A percentile compares a stretch with the other conserved stretches of the same genome.
Conservation (phyloP, 768 basidiomycete genomes). For the Boletus sp. region DNA sequence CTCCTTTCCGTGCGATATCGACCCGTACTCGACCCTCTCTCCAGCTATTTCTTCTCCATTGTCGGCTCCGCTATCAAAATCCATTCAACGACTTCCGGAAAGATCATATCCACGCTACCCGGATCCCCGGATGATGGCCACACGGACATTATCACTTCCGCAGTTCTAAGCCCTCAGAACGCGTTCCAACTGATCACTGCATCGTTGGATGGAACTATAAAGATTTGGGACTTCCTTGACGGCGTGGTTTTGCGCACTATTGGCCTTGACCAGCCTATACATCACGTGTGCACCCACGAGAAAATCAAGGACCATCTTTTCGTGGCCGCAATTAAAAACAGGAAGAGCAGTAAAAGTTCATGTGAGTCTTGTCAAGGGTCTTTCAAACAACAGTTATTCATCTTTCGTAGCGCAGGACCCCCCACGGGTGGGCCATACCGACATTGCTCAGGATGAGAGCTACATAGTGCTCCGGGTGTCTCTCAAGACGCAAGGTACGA, state of each 20-base stretch:
- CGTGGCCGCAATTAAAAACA: conserved; percentile 55
- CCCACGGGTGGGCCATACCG: neutral
- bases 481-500: conserved; percentile 40
- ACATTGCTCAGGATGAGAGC: conserved; percentile 39
- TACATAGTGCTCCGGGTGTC: conserved; percentile 59
- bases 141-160: conserved; percentile 63
- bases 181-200: conserved; percentile 86
- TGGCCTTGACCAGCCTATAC: conserved; percentile 64
- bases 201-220: conserved; percentile 77
- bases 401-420: conserved; percentile 8
- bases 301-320: conserved; percentile 67
- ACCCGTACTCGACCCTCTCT: conserved; percentile 8
- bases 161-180: conserved; percentile 79
- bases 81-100: conserved; percentile 72
- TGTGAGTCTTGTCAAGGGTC: conserved; percentile 11
- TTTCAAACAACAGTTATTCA: neutral
- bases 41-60: conserved; percentile 87
- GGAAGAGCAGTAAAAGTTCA: conserved; percentile 39
- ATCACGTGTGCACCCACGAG: conserved; percentile 68
- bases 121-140: conserved; percentile 40
- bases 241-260: conserved; percentile 75
- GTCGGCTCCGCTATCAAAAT: conserved; percentile 82
- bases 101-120: conserved; percentile 81
- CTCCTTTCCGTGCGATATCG: conserved; percentile 9
- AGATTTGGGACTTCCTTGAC: conserved; percentile 93